Evolutionary conservation across 169 alveolate genomes (phyloP), one percentile per base, ranked within the genome.

Genomic region (Eimeria praecox): DNA sequence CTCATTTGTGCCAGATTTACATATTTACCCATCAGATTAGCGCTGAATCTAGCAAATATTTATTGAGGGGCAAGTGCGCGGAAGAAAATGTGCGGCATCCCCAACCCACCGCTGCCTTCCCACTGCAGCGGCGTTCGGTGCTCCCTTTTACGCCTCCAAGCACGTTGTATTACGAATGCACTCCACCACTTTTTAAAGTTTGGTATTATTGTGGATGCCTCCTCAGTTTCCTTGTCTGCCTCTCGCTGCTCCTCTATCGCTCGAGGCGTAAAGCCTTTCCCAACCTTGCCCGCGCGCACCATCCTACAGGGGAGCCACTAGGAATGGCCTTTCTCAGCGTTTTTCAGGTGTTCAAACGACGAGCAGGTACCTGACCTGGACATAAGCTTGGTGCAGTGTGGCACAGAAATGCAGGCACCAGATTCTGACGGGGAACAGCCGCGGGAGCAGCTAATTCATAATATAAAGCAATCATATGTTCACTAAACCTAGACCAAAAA

Each of bases 221-320:
- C 18, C 2, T 59, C 64, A 18, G 24, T 35, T 24, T 86, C 12
- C 14, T 14, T 1, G 16, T 38, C 59, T 38, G 38, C 14, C 24
- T 86, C 82, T 33, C 18, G n/a, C 16, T 20, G 62, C 16, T 42
- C 24, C 27, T 86, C 75, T 0, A 46, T 8, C 14, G 9, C 42
- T 46, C 33, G 62, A 35, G 93, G 93, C 30, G 93, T 59, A 46
- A 86, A 86, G 62, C 93, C 93, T 35, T 86, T 86, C 16, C 59
- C 82, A 9, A 56, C 40, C 38, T 86, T 86, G 30, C 93, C 93
- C 44, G 93, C 93, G 35, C 93, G 78, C 93, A 86, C 93, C 93
- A 86, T 86, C 62, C n/a, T 86, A 35, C 64, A 12, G 80, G 22
- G 44, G 54, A 16, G 33, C 24, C 56, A n/a, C 4, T 49, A 59